Evolutionary conservation across 768 basidiomycete species (phyloP).

Genomic region (Leucogyrophana mollusca): DNA sequence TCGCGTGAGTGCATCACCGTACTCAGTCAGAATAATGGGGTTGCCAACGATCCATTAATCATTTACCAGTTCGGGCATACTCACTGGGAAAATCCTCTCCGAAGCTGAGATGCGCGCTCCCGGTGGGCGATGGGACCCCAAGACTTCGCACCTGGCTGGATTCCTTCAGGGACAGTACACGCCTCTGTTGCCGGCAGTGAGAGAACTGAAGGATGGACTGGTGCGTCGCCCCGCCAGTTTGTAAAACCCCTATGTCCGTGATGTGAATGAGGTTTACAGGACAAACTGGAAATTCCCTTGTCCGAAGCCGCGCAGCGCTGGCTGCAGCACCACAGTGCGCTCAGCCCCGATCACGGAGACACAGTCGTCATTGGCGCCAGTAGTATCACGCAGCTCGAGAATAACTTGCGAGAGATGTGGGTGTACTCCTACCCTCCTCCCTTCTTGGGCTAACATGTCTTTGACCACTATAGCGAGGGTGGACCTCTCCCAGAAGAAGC

Average conservation of each 20-base stretch:
- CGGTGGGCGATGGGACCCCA: background rate
- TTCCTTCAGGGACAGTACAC: background rate
- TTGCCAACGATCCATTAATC: background rate
- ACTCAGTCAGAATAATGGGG: no score
- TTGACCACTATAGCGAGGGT: background rate
- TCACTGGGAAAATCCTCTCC: background rate
- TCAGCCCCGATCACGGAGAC: conserved; percentile 5
- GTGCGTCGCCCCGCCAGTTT: background rate
- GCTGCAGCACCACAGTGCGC: background rate
- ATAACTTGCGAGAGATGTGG: background rate
- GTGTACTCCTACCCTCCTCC: background rate
- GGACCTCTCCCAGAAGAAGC: background rate
- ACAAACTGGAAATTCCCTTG: background rate
- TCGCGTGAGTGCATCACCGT: background rate
- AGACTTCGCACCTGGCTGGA: background rate
- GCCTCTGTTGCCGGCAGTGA: background rate
- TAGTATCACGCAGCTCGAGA: conserved; percentile 31
- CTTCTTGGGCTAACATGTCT: background rate
- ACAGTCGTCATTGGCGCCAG: conserved; percentile 37
- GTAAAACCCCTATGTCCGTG: background rate
- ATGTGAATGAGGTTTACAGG: background rate
- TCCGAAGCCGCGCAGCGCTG: background rate
- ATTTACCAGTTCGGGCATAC: background rate
- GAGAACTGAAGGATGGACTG: background rate
- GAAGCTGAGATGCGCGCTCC: background rate